phyloP scores from a whole-genome alignment of 768 basidiomycete genomes.

The Hydnum rufescens region DNA sequence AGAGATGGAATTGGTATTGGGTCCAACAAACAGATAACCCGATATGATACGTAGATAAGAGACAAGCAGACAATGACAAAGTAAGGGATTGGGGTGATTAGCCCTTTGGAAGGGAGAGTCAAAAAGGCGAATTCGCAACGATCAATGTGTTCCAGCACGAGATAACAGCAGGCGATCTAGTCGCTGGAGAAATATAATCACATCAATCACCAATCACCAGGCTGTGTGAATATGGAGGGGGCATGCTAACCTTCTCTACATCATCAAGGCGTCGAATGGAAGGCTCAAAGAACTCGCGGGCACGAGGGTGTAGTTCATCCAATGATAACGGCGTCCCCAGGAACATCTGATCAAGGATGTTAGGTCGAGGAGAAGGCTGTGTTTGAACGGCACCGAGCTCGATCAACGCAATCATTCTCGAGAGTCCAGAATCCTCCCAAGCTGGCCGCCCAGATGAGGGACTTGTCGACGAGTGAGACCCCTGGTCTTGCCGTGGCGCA shows the following conservation, averaged over 20 bases:
- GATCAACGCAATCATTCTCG: conserved; percentile 75
- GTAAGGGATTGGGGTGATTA: not conserved
- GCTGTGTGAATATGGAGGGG: no score
- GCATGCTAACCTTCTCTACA: conserved; percentile 72
- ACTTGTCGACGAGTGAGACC: conserved; percentile 27
- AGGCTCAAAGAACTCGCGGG: conserved; percentile 48
- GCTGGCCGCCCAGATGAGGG: conserved; percentile 14
- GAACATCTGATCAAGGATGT: conserved; percentile 32
- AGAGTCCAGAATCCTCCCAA: conserved; percentile 54
- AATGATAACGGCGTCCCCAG: conserved; percentile 48
- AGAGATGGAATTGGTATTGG: conserved; percentile 62
- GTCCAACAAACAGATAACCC: no score
- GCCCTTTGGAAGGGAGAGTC: not conserved
- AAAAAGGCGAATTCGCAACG: not conserved
- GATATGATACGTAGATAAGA: no score
- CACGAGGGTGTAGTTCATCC: conserved; percentile 44
- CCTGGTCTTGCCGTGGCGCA: conserved; percentile 19
- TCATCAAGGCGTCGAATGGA: conserved; percentile 59
- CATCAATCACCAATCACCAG: no score
- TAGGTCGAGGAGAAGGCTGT: conserved; percentile 27
- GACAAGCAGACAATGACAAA: no score
- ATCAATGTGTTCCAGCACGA: not conserved
- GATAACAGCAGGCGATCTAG: no score
- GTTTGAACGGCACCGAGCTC: conserved; percentile 34
- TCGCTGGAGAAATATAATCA: no score